Percentiles rank a stretch among this genome's conserved stretches.
phyloP scores from a whole-genome alignment of 495 filamentous ascomycete species.

The Podospora anserina region DNA sequence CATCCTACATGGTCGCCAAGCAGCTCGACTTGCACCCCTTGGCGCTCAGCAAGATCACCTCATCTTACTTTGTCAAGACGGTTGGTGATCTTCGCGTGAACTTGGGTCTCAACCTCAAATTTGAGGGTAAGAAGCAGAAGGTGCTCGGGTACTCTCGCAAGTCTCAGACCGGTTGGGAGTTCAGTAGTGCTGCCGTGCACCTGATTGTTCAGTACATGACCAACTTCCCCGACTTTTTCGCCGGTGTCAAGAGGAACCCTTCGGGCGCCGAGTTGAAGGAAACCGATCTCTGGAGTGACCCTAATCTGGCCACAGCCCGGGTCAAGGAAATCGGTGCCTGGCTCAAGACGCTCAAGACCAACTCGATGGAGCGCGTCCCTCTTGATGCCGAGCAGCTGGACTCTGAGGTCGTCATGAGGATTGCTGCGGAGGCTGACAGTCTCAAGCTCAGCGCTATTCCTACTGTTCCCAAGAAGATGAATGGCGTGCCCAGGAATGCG shows the following conservation, averaged over 20 bases:
- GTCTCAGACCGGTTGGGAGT: constrained; percentile 86
- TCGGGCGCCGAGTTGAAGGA: constrained; percentile 51
- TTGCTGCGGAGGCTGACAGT: constrained; percentile 72
- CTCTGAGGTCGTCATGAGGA: constrained; percentile 76
- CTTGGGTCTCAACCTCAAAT: constrained; percentile 93
- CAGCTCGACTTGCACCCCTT: constrained; percentile 78
- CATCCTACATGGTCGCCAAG: constrained; percentile 81
- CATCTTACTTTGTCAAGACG: constrained; percentile 80
- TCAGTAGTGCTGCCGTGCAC: constrained; percentile 76
- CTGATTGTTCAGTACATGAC: constrained; percentile 86
- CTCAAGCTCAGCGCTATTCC: constrained; percentile 48
- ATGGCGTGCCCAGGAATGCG: constrained; percentile 77
- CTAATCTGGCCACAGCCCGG: constrained; percentile 57
- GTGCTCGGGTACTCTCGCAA: constrained; percentile 93
- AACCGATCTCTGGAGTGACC: constrained; percentile 80
- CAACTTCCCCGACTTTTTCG: constrained; percentile 92
- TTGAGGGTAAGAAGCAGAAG: constrained; percentile 91
- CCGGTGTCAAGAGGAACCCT: constrained; percentile 68
- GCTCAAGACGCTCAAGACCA: constrained; percentile 86
- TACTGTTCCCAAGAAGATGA: constrained; percentile 52
- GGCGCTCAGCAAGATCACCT: constrained; percentile 91
- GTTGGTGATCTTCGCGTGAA: constrained; percentile 74
- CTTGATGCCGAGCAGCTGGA: constrained; percentile 95
- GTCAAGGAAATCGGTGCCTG: constrained; percentile 87
- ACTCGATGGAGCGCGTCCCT: constrained; percentile 87